A percentile compares a stretch with the other conserved stretches of the same genome.
phyloP scores from a whole-genome alignment of 177 flowering plant genomes.

The Tripterygium wilfordii region DNA sequence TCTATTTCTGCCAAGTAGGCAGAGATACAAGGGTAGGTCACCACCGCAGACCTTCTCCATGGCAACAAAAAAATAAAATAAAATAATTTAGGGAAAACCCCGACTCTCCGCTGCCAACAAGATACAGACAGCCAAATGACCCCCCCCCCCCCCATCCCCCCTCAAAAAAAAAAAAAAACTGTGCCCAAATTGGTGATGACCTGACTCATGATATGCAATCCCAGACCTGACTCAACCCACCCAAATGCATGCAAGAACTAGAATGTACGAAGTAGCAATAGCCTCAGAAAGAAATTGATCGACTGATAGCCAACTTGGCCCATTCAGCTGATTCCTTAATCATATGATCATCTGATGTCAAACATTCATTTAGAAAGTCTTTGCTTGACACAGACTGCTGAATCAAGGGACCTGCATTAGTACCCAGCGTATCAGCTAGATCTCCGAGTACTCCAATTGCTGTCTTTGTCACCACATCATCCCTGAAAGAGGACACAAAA shows the following conservation, averaged over 20 bases:
- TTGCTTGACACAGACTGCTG: conserved; percentile 60
- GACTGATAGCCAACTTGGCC: conserved; percentile 64
- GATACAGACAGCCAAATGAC: conserved; percentile 6
- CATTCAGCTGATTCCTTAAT: conserved; percentile 73
- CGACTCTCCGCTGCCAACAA: conserved; percentile 8
- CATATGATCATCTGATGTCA: conserved; percentile 56
- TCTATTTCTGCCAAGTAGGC: conserved; percentile 15
- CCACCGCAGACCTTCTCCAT: conserved; percentile 12
- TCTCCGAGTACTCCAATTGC: conserved; percentile 73
- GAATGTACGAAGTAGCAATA: conserved; percentile 15
- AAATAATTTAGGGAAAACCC: not conserved
- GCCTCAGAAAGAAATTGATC: conserved; percentile 59
- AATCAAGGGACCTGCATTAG: conserved; percentile 57
- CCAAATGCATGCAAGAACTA: conserved; percentile 55
- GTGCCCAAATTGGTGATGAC: conserved; percentile 26
- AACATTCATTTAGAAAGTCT: conserved; percentile 62
- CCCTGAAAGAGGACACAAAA: conserved; percentile 29
- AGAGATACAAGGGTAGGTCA: conserved; percentile 8
- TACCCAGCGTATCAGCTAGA: conserved; percentile 68
- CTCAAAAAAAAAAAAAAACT: too few relatives aligned
- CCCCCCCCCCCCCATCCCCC: too few relatives aligned
- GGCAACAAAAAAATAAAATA: conserved; percentile 6
- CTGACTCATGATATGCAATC: conserved; percentile 42
- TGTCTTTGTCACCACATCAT: conserved; percentile 66
- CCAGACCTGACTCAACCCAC: conserved; percentile 49